Base-by-base conservation (phyloP, 1,139 yeast species). In the Yamadazyma sp. region DNA sequence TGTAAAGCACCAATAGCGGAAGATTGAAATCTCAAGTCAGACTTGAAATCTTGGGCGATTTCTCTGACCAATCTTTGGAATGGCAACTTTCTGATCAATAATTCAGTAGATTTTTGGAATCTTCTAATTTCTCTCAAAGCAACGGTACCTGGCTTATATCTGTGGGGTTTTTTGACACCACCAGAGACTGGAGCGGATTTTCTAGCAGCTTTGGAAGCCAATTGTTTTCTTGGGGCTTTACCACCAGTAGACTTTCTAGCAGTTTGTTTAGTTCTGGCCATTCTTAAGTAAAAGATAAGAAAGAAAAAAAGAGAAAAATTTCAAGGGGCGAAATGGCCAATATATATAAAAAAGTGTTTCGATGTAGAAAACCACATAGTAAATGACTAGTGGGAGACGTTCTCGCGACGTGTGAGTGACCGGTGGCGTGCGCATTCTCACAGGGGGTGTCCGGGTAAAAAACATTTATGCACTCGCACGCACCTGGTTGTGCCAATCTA, bases 71-170 rank as follows among this genome's bases (percentile, higher is more conserved):
- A 70, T 54, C 74, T 66, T 50, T 70, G 73, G 62, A 68, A 65
- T 20, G 77, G 77, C 53, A 71, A 70, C 59, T 71, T 71, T 69
- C 77, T 70, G 54, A 71, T 71, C 59, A 71, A 69, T 40, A 71
- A 66, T 53, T 71, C 77, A 42, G 77, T 71, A 17, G 76, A 71
- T 56, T 71, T 71, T 59, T 71, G 77, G 58, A 71, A 71, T 64
- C 76, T 67, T 68, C 77, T 68, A 51, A 71, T 71, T 68, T 71
- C 76, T 70, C 77, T 70, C 62, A 71, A 70, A 39, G 77, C 77
- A 47, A 71, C 77, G 49, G 77, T 71, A 70, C 77, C 76, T 52
- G 77, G 77, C 69, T 71, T 71, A 62, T 70, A 71, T 70, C 77
- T 71, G 63, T 71, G 77, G 30, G 77, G 76, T 59, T 71, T 71